A percentile compares a stretch with the other conserved stretches of the same genome.
phyloP scores from a whole-genome alignment of 352 stramenopile species.

The Nothophytophthora sp. region DNA sequence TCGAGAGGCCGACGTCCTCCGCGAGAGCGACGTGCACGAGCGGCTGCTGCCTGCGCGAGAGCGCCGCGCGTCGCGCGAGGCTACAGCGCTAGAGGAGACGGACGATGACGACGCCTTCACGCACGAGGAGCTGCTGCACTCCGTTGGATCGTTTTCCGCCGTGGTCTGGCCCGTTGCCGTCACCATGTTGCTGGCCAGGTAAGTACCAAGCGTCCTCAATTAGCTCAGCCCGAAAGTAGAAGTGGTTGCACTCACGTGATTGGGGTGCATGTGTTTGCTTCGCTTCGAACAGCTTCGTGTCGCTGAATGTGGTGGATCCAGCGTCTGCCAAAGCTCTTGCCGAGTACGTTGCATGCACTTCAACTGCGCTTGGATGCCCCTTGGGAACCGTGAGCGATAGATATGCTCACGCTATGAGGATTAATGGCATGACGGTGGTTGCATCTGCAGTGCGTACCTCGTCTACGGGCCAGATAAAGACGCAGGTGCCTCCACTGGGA shows the following conservation, averaged over 20 bases:
- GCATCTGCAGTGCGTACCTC: conserved; percentile 64
- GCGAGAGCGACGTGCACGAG: conserved; percentile 42
- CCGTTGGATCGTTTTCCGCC: conserved; percentile 83
- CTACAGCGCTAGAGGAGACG: conserved; percentile 7
- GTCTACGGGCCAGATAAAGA: conserved; percentile 72
- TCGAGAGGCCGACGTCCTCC: conserved; percentile 13
- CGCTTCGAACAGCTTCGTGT: conserved; percentile 72
- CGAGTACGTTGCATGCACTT: conserved; percentile 41
- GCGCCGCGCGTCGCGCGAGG: conserved; percentile 9
- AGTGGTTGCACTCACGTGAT: background rate
- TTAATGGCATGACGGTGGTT: too few relatives aligned
- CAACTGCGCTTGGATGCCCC: background rate
- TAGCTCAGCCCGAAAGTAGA: too few relatives aligned
- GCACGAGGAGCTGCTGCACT: conserved; percentile 84
- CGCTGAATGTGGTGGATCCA: conserved; percentile 76
- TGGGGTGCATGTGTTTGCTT: background rate
- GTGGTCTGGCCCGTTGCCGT: conserved; percentile 77
- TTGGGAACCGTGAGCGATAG: background rate
- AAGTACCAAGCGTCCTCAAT: background rate
- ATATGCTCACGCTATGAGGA: background rate
- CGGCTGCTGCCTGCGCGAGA: conserved; percentile 34
- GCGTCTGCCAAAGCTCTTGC: conserved; percentile 70
- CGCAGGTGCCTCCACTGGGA: conserved; percentile 49
- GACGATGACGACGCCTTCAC: conserved; percentile 55
- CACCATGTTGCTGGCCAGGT: conserved; percentile 87